Evolutionary conservation across 371 early-diverging fungal species (phyloP).

Genomic region (Mucor plumbeus): DNA sequence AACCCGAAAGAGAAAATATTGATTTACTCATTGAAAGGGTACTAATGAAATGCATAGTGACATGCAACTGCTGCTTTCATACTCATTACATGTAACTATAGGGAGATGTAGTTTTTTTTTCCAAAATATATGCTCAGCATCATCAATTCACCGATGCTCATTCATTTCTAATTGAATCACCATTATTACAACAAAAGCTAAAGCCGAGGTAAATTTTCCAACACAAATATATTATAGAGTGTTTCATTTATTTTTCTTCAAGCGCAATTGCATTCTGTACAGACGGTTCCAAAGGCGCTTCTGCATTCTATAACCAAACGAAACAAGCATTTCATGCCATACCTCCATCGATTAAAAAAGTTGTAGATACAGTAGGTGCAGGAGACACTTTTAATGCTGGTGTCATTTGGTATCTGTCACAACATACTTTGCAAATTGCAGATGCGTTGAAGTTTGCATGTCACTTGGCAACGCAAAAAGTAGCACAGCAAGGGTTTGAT

Average conservation of each 20-base stretch:
- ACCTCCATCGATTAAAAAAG: slow-evolving; percentile 43
- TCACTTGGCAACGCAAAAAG: slow-evolving; percentile 65
- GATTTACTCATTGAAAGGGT: slow-evolving; percentile 52
- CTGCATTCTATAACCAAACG: slow-evolving; percentile 44
- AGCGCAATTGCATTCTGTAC: slow-evolving; percentile 63
- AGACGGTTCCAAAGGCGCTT: slow-evolving; percentile 65
- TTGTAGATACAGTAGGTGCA: slow-evolving; percentile 69
- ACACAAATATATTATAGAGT: too few species aligned
- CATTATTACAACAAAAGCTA: background rate
- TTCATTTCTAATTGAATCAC: slow-evolving; percentile 19
- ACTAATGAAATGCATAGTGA: background rate
- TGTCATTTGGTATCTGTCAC: slow-evolving; percentile 45
- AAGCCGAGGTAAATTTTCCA: slow-evolving; percentile 14
- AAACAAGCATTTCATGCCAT: slow-evolving; percentile 45
- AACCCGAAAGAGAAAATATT: slow-evolving; percentile 64
- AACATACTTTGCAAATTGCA: background rate
- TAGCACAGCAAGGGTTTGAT: slow-evolving; percentile 64
- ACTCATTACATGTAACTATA: slow-evolving; percentile 8
- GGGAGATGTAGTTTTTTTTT: slow-evolving; percentile 75
- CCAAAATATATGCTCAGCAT: slow-evolving; percentile 67
- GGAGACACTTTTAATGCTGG: slow-evolving; percentile 78
- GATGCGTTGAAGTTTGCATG: slow-evolving; percentile 53
- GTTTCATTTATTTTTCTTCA: background rate
- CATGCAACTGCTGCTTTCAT: background rate
- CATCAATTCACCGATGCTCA: slow-evolving; percentile 48